These are phyloP conservation scores for Exophiala spinifera DNA, from an alignment of 2,329 filamentous ascomycete species.

Conservation along the genomic window DNA sequence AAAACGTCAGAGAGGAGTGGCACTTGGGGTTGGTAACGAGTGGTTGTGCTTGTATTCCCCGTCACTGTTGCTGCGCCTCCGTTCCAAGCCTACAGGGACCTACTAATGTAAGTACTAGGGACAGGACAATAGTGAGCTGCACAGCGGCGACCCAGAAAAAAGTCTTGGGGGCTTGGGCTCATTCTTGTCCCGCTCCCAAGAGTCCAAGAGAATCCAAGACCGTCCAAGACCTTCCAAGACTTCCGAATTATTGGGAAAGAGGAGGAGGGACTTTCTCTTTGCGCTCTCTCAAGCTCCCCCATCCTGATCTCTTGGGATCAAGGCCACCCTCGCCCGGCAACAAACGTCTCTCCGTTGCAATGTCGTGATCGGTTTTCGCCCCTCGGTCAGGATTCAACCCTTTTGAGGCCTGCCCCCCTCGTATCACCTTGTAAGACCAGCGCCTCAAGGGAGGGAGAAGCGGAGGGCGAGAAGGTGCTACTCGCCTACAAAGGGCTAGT, in stretches of 20 bases:
- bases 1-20: no score
- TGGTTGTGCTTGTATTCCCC: no score
- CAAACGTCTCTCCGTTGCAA: no score
- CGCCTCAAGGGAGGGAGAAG: not conserved
- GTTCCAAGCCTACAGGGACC: no score
- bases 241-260: not conserved
- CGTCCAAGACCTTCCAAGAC: slow-evolving; percentile 10
- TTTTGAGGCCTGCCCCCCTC: no score
- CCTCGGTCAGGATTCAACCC: no score
- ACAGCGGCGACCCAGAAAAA: not conserved
- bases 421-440: not conserved
- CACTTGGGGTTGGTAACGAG: no score
- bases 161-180: not conserved
- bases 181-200: slow-evolving; percentile 23
- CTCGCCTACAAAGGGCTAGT: not conserved
- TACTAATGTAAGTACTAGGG: no score
- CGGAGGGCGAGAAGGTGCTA: not conserved
- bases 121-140: no score
- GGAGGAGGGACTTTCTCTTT: not conserved
- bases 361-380: not conserved
- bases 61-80: not conserved
- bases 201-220: slow-evolving; percentile 20
- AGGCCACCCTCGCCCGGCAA: no score
- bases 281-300: no score
- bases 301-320: no score